Evolutionary conservation across 495 filamentous ascomycete species (phyloP).

Genomic region (Penicillium paxilli): DNA sequence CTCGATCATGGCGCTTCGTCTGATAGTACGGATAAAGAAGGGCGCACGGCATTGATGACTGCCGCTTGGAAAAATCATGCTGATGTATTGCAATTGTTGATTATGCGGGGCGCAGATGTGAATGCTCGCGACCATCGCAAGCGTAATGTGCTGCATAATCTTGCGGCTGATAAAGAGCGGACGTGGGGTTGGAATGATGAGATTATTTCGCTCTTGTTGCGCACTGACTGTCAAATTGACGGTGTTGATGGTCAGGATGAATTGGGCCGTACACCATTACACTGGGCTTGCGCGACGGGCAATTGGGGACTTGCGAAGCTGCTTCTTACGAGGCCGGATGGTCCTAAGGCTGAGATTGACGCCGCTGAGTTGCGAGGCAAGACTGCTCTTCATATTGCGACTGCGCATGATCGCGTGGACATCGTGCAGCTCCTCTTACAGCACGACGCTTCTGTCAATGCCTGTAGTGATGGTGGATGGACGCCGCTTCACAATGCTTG

Average conservation of each 20-base stretch:
- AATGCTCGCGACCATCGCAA: conserved; percentile 41
- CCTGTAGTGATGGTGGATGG: conserved; percentile 61
- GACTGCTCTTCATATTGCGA: conserved; percentile 61
- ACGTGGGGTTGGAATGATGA: conserved; percentile 50
- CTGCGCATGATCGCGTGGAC: conserved; percentile 50
- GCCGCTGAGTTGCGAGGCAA: conserved; percentile 58
- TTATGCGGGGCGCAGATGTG: conserved; percentile 49
- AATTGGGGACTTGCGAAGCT: conserved; percentile 55
- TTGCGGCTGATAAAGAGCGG: conserved; percentile 54
- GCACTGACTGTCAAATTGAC: conserved; percentile 44
- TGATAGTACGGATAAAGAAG: conserved; percentile 45
- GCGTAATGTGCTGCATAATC: conserved; percentile 53
- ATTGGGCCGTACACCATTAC: conserved; percentile 57
- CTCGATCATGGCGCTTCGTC: conserved; percentile 43
- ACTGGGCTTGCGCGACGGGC: conserved; percentile 65
- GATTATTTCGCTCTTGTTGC: conserved; percentile 46
- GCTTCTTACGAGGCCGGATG: conserved; percentile 47
- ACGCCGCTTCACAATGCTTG: conserved; percentile 66
- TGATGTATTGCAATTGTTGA: conserved; percentile 49
- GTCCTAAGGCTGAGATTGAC: conserved; percentile 46
- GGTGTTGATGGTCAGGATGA: conserved; percentile 38
- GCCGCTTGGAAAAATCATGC: conserved; percentile 59
- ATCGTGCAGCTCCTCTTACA: conserved; percentile 57
- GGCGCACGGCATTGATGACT: conserved; percentile 57
- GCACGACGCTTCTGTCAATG: conserved; percentile 53